Evolutionary conservation across 352 stramenopile genomes (phyloP), one percentile per base, ranked within the genome.

Genomic region (Thalassiosira exigua): DNA sequence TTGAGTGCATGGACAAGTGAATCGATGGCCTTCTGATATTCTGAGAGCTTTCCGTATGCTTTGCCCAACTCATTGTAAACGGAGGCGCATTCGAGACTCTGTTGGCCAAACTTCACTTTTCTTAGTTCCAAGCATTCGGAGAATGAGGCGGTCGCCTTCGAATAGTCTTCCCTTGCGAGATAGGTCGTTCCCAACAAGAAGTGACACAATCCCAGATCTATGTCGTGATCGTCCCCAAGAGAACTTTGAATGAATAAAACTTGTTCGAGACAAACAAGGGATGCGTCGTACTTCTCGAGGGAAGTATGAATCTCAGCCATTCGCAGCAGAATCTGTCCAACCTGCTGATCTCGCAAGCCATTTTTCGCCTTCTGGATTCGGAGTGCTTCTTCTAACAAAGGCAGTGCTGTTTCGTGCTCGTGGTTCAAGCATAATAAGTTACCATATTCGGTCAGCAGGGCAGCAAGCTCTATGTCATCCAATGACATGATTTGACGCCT

Each of bases 1-100:
- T 73, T 59, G 14, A 86, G 67, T 46, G 78, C 78, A 69, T 80
- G 44, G 26, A 85, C 72, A 74, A 86, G 70, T 11, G 62, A 85
- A 69, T 79, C 60, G 65, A 88, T 84, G 17, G 81, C 76, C 14
- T 78, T 82, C 26, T 83, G 71, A 53, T 75, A 82, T 29, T 85
- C 56, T 1, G 66, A 1, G 26, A 69, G 51, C 41, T 78, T 82
- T 51, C 75, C 77, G 53, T 84, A 82, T 24, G 67, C 81, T 36
- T 78, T 76, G 24, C 76, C 81, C 61, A 86, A 67, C 59, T 81
- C 61, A 36, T 82, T 75, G 17, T 81, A 56, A 36, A 85, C 58
- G 61, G 53, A 41, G 52, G 81, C 76, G 59, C 79, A 82, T 59
- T 83, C 76, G 30, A 84, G 50, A 53, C 75, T 85, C 3, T 84